Base-by-base conservation (phyloP, 768 basidiomycete genomes). In the Russula dissimulans region DNA sequence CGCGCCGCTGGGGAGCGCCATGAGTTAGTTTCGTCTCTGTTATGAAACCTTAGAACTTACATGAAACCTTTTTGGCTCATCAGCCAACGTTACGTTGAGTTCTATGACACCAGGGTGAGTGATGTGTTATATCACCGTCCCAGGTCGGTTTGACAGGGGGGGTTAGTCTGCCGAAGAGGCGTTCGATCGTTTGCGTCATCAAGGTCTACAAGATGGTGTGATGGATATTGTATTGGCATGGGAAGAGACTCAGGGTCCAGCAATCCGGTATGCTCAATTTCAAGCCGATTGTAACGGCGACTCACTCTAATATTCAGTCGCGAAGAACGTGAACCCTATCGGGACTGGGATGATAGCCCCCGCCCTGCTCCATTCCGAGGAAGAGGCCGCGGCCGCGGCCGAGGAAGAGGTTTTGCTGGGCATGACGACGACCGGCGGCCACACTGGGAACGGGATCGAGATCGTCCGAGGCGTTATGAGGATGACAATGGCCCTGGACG, bases 61-160 rank as follows among this genome's bases (percentile, higher is more conserved):
- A 36, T 26, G 22, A 10, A 5, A 36, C 34, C 10, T 15, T 60
- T 10, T 60, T 67, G n/a, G 63, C 42, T 52, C 31, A 31, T 41
- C 8, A 97, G 93, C 66, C 89, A 91, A 67, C 86, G 90, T 60
- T 85, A 90, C 64, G 88, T 98, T n/a, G 94, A 98, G 70, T 94
- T 85, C 69, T 99, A 86, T 69, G 97, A 99, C 69, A 90, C 82
- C 26, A 76, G 92, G 70, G 92, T 89, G 65, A 71, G 84, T 66
- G 4, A 6, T 18, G n/a, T 31, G 34, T 41, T 48, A 36, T 41
- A 29, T 57, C 15, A 8, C 9, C 18, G 9, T 41, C 14, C 39
- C 5, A 41, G 47, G 4, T 50, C 42, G 22, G 3, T 43, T 36
- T 36, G 59, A 39, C 61, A 64, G 70, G 12, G 67, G 45, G 31